Evolutionary conservation across 2,329 filamentous ascomycete genomes (phyloP).

Genomic region (Dactylella cylindrospora): DNA sequence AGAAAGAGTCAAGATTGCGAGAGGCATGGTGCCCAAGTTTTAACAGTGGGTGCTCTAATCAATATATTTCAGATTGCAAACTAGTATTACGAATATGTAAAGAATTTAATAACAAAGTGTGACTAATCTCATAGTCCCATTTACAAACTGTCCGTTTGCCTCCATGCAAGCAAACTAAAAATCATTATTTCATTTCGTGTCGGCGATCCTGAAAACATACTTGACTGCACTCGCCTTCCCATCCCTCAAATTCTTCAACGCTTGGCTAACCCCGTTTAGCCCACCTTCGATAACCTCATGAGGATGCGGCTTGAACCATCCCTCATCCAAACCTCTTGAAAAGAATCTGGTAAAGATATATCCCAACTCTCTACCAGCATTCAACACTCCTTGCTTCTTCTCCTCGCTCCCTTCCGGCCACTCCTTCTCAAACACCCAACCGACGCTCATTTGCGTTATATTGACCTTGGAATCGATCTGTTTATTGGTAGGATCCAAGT

Average conservation of each 20-base stretch:
- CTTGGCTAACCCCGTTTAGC: conserved; percentile 55
- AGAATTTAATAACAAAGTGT: no score
- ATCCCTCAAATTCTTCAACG: conserved; percentile 53
- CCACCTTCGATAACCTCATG: conserved; percentile 59
- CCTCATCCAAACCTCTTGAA: conserved; percentile 53
- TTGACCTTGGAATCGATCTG: conserved; percentile 48
- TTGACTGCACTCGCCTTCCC: conserved; percentile 57
- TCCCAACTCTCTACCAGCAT: conserved; percentile 15
- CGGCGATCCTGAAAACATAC: conserved; percentile 56
- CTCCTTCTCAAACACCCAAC: conserved; percentile 48
- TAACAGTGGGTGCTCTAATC: no score
- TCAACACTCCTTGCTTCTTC: conserved; percentile 17
- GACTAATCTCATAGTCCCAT: no score
- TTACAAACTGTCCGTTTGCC: no score
- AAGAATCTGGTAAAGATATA: conserved; percentile 25
- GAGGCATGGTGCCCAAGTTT: no score
- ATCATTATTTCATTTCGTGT: conserved; percentile 46
- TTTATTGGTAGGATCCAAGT: conserved; percentile 30
- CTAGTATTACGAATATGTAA: no score
- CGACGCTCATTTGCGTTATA: conserved; percentile 53
- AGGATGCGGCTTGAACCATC: conserved; percentile 58
- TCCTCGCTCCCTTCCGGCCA: conserved; percentile 25
- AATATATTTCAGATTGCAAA: no score
- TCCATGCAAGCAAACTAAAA: no score
- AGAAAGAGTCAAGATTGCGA: no score